phyloP scores from a whole-genome alignment of 2,329 filamentous ascomycete genomes.

The Fusarium begoniae region DNA sequence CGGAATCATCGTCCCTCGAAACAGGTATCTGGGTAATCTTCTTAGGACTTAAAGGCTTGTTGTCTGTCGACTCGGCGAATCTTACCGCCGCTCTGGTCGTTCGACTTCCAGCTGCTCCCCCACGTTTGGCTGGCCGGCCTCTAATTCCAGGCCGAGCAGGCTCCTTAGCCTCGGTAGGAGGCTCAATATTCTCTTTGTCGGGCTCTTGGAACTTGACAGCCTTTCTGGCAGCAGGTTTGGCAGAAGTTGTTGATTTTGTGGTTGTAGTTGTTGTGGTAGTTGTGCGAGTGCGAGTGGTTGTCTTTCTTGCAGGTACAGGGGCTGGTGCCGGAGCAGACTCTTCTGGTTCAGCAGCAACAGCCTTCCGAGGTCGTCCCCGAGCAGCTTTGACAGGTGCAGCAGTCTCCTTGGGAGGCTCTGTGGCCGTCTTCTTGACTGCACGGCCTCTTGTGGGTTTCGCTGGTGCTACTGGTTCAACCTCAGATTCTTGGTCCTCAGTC shows the following conservation, averaged over 20 bases:
- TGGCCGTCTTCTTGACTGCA: conserved; percentile 40
- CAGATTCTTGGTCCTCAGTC: conserved; percentile 39
- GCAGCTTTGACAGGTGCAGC: conserved; percentile 47
- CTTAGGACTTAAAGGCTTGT: conserved; percentile 69
- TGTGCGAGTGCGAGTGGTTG: conserved; percentile 42
- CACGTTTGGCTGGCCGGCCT: conserved; percentile 56
- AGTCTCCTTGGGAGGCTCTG: conserved; percentile 36
- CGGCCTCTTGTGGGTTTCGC: conserved; percentile 45
- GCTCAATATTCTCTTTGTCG: conserved; percentile 70
- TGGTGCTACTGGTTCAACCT: conserved; percentile 33
- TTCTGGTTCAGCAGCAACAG: conserved; percentile 35
- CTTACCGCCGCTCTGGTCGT: conserved; percentile 49
- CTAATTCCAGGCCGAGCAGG: conserved; percentile 49
- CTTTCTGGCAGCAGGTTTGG: conserved; percentile 64
- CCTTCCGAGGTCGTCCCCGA: conserved; percentile 58
- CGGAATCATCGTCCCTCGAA: conserved; percentile 61
- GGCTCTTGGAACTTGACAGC: conserved; percentile 71
- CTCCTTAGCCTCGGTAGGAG: conserved; percentile 51
- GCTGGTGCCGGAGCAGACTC: conserved; percentile 43
- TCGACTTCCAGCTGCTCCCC: conserved; percentile 43
- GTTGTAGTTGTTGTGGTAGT: conserved; percentile 45
- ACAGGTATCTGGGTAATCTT: conserved; percentile 68
- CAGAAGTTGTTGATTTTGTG: conserved; percentile 47
- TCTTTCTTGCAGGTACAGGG: conserved; percentile 47
- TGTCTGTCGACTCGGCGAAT: conserved; percentile 47